Percentiles rank a stretch among this genome's conserved stretches.
Evolutionary conservation across 805 yeast species (phyloP).

Genomic region (Hanseniaspora singularis): DNA sequence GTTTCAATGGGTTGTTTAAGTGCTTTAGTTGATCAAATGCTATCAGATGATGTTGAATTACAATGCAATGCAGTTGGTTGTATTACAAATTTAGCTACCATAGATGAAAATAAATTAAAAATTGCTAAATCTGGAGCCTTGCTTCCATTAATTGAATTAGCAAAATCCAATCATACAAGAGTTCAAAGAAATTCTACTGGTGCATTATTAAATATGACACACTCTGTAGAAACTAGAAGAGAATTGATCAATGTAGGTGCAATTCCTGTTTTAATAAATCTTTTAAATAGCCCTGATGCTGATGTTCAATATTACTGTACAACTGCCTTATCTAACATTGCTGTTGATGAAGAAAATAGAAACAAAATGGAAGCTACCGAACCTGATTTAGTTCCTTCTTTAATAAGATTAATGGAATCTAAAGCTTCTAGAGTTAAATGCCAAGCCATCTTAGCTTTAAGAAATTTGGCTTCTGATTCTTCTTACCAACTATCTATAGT

Average conservation of each 20-base stretch:
- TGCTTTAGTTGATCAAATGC: constrained; percentile 94
- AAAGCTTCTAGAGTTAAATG: constrained; percentile 92
- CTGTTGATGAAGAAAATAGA: constrained; percentile 88
- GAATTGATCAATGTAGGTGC: constrained; percentile 97
- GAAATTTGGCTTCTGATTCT: constrained; percentile 92
- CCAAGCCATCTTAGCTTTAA: constrained; percentile 90
- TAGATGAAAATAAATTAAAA: constrained; percentile 89
- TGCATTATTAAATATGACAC: constrained; percentile 95
- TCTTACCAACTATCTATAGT: constrained; percentile 93
- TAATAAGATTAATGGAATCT: constrained; percentile 85
- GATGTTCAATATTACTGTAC: constrained; percentile 98
- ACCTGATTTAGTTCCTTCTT: constrained; percentile 77
- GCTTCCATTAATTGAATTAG: constrained; percentile 84
- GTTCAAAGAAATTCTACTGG: constrained; percentile 99
- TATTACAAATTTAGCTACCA: constrained; percentile 93
- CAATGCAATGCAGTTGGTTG: constrained; percentile 99
- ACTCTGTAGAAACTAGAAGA: constrained; percentile 88
- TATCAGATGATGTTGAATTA: constrained; percentile 91
- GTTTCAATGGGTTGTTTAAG: constrained; percentile 98
- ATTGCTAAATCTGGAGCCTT: constrained; percentile 95
- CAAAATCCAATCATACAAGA: constrained; percentile 85
- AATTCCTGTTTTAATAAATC: constrained; percentile 84
- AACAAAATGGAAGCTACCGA: constrained; percentile 81
- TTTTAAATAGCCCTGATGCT: constrained; percentile 75
- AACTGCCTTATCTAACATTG: constrained; percentile 90